These are phyloP conservation scores for Drechslera avenae DNA, from an alignment of 2,329 filamentous ascomycete species.

Conservation along the genomic window DNA sequence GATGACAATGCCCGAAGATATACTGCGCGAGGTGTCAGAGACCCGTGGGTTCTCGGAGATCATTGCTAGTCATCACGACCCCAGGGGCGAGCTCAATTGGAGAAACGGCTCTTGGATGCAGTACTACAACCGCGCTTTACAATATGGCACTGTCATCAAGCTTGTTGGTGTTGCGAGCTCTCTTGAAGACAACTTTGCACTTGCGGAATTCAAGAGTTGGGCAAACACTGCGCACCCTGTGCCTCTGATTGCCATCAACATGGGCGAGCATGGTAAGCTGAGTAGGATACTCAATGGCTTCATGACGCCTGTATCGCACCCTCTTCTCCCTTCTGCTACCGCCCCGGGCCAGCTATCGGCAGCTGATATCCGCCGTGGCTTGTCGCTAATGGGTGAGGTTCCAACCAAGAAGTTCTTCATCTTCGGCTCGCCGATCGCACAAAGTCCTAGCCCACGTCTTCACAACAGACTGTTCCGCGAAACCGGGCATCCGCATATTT, in stretches of 20 bases:
- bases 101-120: conserved; percentile 89
- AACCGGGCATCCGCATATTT: conserved; percentile 83
- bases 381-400: conserved; percentile 80
- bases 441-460: conserved; percentile 83
- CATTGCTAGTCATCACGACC: conserved; percentile 96
- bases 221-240: conserved; percentile 74
- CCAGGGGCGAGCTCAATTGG: conserved; percentile 79
- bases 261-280: conserved; percentile 85
- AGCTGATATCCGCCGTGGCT: conserved; percentile 79
- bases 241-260: conserved; percentile 95
- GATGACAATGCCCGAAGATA: conserved; percentile 78
- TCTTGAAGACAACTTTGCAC: conserved; percentile 83
- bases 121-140: conserved; percentile 86
- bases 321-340: conserved; percentile 85
- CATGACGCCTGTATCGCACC: conserved; percentile 93
- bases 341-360: conserved; percentile 93
- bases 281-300: conserved; percentile 90
- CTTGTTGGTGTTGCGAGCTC: conserved; percentile 79
- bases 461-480: conserved; percentile 84
- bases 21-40: conserved; percentile 71
- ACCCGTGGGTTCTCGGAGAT: conserved; percentile 77
- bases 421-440: conserved; percentile 82
- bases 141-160: conserved; percentile 93
- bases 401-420: conserved; percentile 78
- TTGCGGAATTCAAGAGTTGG: conserved; percentile 79